Evolutionary conservation across 2,329 filamentous ascomycete genomes (phyloP).

Genomic region (Neophaeococcomyces aloes): DNA sequence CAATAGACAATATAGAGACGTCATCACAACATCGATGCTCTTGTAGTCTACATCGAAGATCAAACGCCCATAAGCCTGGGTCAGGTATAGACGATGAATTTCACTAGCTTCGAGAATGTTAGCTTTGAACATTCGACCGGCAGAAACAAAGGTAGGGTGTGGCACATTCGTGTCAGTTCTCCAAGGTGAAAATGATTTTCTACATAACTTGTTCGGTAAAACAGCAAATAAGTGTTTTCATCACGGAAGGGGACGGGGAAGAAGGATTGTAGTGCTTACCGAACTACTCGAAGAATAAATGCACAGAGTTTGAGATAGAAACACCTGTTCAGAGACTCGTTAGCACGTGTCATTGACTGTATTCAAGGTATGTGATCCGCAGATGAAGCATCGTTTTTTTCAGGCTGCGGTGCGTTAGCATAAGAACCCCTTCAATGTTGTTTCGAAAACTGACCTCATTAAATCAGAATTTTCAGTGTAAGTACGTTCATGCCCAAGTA

Average conservation of each 20-base stretch:
- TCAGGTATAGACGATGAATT: not conserved
- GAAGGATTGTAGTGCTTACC: slow-evolving; percentile 11
- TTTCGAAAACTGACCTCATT: slow-evolving; percentile 45
- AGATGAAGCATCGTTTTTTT: slow-evolving; percentile 26
- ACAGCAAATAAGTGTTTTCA: slow-evolving; percentile 53
- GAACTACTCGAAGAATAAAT: not conserved
- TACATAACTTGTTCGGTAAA: slow-evolving; percentile 51
- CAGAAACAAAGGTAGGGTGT: not conserved
- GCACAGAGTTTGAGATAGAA: slow-evolving; percentile 5
- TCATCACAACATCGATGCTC: too few species aligned
- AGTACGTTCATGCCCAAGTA: slow-evolving; percentile 47
- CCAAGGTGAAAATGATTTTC: slow-evolving; percentile 53
- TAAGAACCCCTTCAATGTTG: not conserved
- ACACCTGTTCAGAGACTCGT: slow-evolving; percentile 7
- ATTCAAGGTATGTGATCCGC: slow-evolving; percentile 29
- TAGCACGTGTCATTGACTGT: slow-evolving; percentile 12
- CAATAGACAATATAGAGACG: too few species aligned
- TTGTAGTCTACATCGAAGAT: too few species aligned
- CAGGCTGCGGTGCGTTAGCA: slow-evolving; percentile 25
- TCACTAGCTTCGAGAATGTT: not conserved
- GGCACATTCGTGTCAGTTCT: slow-evolving; percentile 43
- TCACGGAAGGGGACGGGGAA: slow-evolving; percentile 34
- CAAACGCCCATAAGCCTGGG: too few species aligned
- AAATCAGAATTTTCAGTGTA: slow-evolving; percentile 61
- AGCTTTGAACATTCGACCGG: not conserved